Percentiles rank a stretch among this genome's conserved stretches.
Conservation (phyloP, 441 rosid species). For the Aleurites moluccanus region DNA sequence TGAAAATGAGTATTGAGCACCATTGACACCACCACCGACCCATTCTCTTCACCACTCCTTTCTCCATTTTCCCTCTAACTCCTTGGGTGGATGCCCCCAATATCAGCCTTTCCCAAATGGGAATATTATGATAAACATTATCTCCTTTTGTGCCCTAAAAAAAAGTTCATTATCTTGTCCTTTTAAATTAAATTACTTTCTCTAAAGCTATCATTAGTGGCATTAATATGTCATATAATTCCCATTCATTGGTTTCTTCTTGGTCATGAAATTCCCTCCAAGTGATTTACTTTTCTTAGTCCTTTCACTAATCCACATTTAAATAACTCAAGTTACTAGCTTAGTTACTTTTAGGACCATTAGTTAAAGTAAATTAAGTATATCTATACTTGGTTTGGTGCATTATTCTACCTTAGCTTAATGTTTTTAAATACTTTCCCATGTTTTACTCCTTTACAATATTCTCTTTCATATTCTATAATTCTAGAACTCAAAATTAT, state of each 20-base stretch:
- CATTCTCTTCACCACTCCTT: conserved; percentile 31
- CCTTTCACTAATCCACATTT: background rate
- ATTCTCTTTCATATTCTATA: background rate
- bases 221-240: conserved; percentile 24
- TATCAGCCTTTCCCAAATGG: conserved; percentile 36
- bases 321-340: background rate
- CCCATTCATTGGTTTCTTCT: conserved; percentile 19
- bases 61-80: conserved; percentile 17
- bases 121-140: conserved; percentile 45
- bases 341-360: background rate
- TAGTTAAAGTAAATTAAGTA: background rate
- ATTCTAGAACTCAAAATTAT: background rate
- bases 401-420: conserved; percentile 8
- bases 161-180: conserved; percentile 15
- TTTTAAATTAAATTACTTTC: conserved; percentile 22
- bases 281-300: background rate
- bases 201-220: conserved; percentile 40
- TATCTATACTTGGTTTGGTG: background rate
- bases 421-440: background rate
- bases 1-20: conserved; percentile 21
- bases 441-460: background rate
- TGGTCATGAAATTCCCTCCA: conserved; percentile 26
- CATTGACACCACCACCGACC: conserved; percentile 26
- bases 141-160: conserved; percentile 24
- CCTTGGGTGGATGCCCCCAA: conserved; percentile 34